Evolutionary conservation across 805 yeast genomes (phyloP).

Genomic region (Lachancea waltii): DNA sequence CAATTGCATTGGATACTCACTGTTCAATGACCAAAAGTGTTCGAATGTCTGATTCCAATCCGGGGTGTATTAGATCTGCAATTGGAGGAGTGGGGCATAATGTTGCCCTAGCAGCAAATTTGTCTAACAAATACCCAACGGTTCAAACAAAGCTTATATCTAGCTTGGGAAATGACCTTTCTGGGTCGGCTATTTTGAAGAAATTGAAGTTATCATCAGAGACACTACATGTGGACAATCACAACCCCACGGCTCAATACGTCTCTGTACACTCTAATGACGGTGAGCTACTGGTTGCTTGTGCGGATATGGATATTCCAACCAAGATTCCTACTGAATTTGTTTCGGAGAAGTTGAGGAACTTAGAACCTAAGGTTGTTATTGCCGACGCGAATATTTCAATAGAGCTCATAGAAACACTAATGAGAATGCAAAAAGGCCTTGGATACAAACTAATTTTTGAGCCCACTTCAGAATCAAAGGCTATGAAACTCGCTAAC

Average conservation of each 20-base stretch:
- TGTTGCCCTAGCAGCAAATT: slow-evolving; percentile 57
- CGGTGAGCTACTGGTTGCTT: slow-evolving; percentile 67
- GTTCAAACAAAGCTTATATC: slow-evolving; percentile 43
- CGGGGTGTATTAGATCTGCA: slow-evolving; percentile 50
- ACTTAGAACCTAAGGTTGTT: slow-evolving; percentile 42
- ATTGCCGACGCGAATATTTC: slow-evolving; percentile 68
- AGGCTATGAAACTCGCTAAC: slow-evolving; percentile 45
- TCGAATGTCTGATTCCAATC: slow-evolving; percentile 59
- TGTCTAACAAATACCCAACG: slow-evolving; percentile 20
- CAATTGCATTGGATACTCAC: slow-evolving; percentile 69
- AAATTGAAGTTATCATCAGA: slow-evolving; percentile 31
- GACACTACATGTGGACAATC: slow-evolving; percentile 12
- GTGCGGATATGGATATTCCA: slow-evolving; percentile 77
- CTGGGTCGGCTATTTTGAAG: slow-evolving; percentile 39
- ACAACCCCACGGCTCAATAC: slow-evolving; percentile 57
- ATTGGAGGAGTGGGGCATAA: slow-evolving; percentile 86
- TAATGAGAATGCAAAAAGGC: slow-evolving; percentile 28
- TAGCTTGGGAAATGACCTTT: slow-evolving; percentile 52
- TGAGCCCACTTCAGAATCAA: slow-evolving; percentile 75
- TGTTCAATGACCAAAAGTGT: slow-evolving; percentile 38
- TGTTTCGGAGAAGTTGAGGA: slow-evolving; percentile 36
- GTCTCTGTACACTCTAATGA: slow-evolving; percentile 53
- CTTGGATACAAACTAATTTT: slow-evolving; percentile 37
- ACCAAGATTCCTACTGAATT: slow-evolving; percentile 43
- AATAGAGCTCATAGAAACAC: slow-evolving; percentile 33